Evolutionary conservation across 441 rosid species (phyloP), one percentile per base, ranked within the genome.

Genomic region (Bruguiera hainesii): DNA sequence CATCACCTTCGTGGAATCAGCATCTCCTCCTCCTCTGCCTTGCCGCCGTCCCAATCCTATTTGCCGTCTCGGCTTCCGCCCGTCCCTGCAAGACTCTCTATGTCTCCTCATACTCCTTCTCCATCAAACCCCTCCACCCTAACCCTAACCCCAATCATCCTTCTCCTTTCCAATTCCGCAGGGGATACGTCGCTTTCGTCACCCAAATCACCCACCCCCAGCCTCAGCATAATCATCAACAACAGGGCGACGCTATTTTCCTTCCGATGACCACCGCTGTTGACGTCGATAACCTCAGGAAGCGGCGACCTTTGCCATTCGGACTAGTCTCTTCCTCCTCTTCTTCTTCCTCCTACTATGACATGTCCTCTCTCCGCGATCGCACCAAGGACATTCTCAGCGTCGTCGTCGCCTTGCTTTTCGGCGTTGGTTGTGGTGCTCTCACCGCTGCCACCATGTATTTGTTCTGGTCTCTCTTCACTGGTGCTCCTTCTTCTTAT

Each of bases 361-460:
- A 81, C 59, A 65, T 84, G 61, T 71, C 68, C 69, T 90, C 97
- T 25, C 86, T 93, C 56, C 91, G 82, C 19, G 93, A 94, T 39
- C 96, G 96, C 13, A 79, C 93, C 20, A 86, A 80, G 77, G 99
- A 94, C 61, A 94, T 94, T 61, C 84, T 94, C 21, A 91, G 96
- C 76, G 96, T 91, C 46, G 93, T 94, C 6, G 84, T 88, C 7
- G 92, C 94, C 37, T 80, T 94, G 64, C 81, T 94, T 1, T 89
- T 94, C 56, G 98, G 98, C 1, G 99, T 89, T 64, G 98, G 97
- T 0, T 94, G 97, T 51, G 99, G 99, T 9, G 96, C 96, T 51
- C 87, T 94, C 51, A 89, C 99, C 6, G 97, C 94, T 10, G 89
- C 89, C n/a, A 85, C 97, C 57, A 83, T 94, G 91, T 94, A 88